phyloP scores from a whole-genome alignment of 345 rosid species.

The Eucalyptus polyanthemos region DNA sequence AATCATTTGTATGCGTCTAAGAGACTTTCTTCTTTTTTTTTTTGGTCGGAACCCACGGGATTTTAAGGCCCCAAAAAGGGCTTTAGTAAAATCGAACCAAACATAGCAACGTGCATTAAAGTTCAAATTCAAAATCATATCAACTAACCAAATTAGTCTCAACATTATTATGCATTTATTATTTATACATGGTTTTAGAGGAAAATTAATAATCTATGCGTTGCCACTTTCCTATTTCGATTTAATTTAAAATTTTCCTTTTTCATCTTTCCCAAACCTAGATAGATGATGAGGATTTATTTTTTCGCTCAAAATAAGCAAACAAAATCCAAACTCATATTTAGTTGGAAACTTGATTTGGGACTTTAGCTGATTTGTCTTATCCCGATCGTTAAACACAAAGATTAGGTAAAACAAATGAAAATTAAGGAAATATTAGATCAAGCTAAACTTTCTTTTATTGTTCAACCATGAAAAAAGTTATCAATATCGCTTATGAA shows the following conservation, averaged over 20 bases:
- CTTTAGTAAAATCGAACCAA: background rate
- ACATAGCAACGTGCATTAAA: background rate
- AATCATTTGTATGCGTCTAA: fast-evolving
- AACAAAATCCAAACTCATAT: background rate
- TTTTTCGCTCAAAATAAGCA: background rate
- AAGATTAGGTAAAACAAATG: background rate
- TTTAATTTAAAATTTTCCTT: background rate
- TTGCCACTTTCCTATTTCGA: background rate
- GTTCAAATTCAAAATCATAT: background rate
- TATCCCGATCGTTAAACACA: background rate
- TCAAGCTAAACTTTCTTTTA: background rate
- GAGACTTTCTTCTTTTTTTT: too few species aligned
- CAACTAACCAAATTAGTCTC: background rate
- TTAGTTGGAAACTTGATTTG: background rate
- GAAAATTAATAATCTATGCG: background rate
- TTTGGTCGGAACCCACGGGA: fast-evolving
- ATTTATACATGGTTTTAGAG: background rate
- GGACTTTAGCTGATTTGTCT: background rate
- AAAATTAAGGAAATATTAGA: background rate
- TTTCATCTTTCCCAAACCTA: background rate
- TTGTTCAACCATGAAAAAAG: fast-evolving
- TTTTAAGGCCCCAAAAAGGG: background rate
- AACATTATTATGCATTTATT: background rate
- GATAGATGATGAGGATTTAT: background rate
- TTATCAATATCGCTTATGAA: background rate